Percentiles rank a stretch among this genome's conserved stretches.
Conservation (phyloP, 2,329 filamentous ascomycete species). For the Exophiala xenobiotica region DNA sequence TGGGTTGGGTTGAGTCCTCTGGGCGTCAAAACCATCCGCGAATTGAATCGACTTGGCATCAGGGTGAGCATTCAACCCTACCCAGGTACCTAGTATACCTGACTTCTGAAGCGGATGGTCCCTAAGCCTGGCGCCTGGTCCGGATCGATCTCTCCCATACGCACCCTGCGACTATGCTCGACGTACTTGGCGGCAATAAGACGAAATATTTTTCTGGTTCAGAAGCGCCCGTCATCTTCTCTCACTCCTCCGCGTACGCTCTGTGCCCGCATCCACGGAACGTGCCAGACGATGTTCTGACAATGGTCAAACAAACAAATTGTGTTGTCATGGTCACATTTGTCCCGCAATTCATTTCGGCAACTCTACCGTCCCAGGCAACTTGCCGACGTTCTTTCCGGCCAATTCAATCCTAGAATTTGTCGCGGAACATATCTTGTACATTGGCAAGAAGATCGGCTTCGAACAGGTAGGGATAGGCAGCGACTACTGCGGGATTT, state of each 20-base stretch:
- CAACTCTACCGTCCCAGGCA: constrained; percentile 55
- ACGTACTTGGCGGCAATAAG: constrained; percentile 60
- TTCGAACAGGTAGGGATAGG: constrained; percentile 86
- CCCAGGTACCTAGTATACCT: neutral
- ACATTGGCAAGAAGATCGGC: constrained; percentile 80
- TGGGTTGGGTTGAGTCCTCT: constrained; percentile 67
- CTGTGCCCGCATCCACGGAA: constrained; percentile 88
- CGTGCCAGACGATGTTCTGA: constrained; percentile 77
- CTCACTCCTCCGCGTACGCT: constrained; percentile 76
- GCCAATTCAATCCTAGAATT: constrained; percentile 70
- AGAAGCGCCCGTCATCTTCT: constrained; percentile 80
- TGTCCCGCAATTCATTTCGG: constrained; percentile 76
- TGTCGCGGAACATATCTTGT: constrained; percentile 74
- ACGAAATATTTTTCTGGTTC: constrained; percentile 14
- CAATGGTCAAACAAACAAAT: constrained; percentile 68
- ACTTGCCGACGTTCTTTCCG: constrained; percentile 64
- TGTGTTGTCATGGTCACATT: constrained; percentile 92
- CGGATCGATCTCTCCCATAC: constrained; percentile 74
- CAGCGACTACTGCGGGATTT: constrained; percentile 77
- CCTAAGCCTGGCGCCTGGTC: too few relatives aligned
- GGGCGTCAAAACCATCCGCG: constrained; percentile 67
- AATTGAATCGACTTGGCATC: constrained; percentile 95
- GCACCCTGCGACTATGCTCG: constrained; percentile 76
- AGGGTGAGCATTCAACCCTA: constrained; percentile 49
- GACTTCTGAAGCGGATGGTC: too few relatives aligned